phyloP scores from a whole-genome alignment of 2,329 filamentous ascomycete species.

The Monosporascus cannonballus region DNA sequence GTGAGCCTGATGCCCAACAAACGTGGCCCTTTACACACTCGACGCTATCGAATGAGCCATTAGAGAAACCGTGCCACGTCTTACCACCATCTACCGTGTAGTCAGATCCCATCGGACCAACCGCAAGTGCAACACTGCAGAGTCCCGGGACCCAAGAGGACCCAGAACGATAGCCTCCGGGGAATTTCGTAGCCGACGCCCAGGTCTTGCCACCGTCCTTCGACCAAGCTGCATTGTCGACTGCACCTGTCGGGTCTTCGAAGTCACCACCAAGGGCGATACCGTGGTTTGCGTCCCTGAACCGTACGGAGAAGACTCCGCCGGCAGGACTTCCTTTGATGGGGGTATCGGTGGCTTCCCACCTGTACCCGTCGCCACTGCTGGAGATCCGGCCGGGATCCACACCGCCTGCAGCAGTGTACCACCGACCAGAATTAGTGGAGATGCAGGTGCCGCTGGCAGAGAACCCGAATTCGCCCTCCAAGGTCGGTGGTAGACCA shows the following conservation, averaged over 20 bases:
- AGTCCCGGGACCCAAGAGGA: slow-evolving; percentile 22
- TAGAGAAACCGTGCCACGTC: slow-evolving; percentile 24
- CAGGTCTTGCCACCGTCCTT: slow-evolving; percentile 24
- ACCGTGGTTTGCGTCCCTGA: slow-evolving; percentile 20
- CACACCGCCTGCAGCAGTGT: slow-evolving; percentile 22
- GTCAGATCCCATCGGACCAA: slow-evolving; percentile 28
- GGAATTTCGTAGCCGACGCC: slow-evolving; percentile 17
- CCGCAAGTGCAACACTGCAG: slow-evolving; percentile 21
- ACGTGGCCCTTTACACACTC: slow-evolving; percentile 19
- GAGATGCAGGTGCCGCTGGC: slow-evolving; percentile 29
- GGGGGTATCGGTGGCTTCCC: slow-evolving; percentile 19
- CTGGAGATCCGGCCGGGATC: slow-evolving; percentile 23
- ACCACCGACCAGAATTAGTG: slow-evolving; percentile 21
- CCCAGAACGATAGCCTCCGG: slow-evolving; percentile 27
- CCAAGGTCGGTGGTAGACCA: slow-evolving; percentile 20
- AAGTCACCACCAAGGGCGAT: slow-evolving; percentile 28
- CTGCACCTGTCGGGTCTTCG: slow-evolving; percentile 13
- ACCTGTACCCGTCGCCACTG: slow-evolving; percentile 19
- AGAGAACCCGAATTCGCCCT: slow-evolving; percentile 25
- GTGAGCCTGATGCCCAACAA: slow-evolving; percentile 27
- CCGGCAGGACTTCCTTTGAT: slow-evolving; percentile 21
- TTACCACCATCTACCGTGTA: slow-evolving; percentile 22
- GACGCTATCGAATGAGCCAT: slow-evolving; percentile 26
- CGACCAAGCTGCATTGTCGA: slow-evolving; percentile 23
- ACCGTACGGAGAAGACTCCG: slow-evolving; percentile 28